A percentile compares a stretch with the other conserved stretches of the same genome.
Conservation (phyloP, 441 rosid genomes). For the Pelargonium australe region DNA sequence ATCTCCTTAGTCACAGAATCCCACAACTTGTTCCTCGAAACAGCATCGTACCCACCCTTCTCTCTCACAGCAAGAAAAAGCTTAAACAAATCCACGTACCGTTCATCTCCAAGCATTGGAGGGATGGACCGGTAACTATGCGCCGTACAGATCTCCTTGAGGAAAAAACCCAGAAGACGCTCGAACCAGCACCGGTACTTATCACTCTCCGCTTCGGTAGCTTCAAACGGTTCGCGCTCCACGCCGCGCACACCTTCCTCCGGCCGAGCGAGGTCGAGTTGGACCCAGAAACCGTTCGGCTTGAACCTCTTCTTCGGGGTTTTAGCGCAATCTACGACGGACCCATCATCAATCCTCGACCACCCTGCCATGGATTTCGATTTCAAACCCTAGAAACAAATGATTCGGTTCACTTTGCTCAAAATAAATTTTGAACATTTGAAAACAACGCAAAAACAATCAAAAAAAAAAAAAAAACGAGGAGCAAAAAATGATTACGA, state of each 20-base stretch:
- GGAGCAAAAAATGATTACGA: not conserved
- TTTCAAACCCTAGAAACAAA: conserved; percentile 39
- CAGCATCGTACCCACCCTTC: conserved; percentile 39
- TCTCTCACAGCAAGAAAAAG: conserved; percentile 40
- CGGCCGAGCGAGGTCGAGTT: conserved; percentile 18
- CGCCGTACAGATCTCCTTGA: conserved; percentile 28
- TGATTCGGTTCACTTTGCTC: not conserved
- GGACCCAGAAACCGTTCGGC: conserved; percentile 13
- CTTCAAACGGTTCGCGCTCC: conserved; percentile 8
- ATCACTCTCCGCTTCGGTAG: conserved; percentile 11
- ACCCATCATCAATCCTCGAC: conserved; percentile 42
- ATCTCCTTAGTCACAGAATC: conserved; percentile 43
- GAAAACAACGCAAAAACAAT: not conserved
- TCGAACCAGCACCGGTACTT: conserved; percentile 28
- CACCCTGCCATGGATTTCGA: conserved; percentile 63
- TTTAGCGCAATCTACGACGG: conserved; percentile 22
- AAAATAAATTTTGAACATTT: conserved; percentile 1
- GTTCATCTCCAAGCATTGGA: conserved; percentile 45
- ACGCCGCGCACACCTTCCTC: not conserved
- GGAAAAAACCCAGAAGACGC: conserved; percentile 21
- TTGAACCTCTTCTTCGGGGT: conserved; percentile 5
- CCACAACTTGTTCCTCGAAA: conserved; percentile 43
- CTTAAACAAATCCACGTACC: conserved; percentile 34
- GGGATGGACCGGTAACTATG: conserved; percentile 30
- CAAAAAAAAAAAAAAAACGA: not conserved